Evolutionary conservation across 1,284 basidiomycete genomes (phyloP).

Genomic region (Ustilago cynodontis): DNA sequence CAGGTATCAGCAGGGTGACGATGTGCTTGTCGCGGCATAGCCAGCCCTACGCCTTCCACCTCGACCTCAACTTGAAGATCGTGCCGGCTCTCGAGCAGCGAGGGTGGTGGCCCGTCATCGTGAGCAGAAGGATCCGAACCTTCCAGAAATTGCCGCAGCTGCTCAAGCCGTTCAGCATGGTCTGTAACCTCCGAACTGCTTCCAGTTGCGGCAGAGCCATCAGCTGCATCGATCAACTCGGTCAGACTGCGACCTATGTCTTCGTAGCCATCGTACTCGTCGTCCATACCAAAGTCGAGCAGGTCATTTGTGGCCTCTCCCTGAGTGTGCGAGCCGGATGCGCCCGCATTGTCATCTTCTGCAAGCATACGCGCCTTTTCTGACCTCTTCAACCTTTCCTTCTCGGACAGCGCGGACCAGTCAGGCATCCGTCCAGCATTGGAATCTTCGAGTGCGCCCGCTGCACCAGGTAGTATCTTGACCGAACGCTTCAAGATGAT

Average conservation of each 20-base stretch:
- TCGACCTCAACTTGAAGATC: constrained; percentile 63
- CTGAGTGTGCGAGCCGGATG: constrained; percentile 22
- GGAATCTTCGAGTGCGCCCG: constrained; percentile 38
- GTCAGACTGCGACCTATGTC: constrained; percentile 50
- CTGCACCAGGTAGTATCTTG: constrained; percentile 62
- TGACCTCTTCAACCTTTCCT: constrained; percentile 36
- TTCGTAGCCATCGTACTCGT: constrained; percentile 64
- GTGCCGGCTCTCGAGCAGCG: constrained; percentile 54
- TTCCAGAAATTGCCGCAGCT: constrained; percentile 45
- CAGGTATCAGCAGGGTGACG: constrained; percentile 42
- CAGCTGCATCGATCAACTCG: constrained; percentile 34
- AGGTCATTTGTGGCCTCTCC: constrained; percentile 6
- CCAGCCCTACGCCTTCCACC: constrained; percentile 63
- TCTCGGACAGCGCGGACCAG: constrained; percentile 18
- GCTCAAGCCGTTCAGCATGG: constrained; percentile 45
- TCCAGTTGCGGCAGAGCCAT: constrained; percentile 15
- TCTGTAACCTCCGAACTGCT: constrained; percentile 21
- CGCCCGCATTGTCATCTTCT: constrained; percentile 8
- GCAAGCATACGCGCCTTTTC: constrained; percentile 43
- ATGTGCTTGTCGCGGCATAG: constrained; percentile 41
- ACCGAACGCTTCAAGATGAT: constrained; percentile 51
- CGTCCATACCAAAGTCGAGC: constrained; percentile 50
- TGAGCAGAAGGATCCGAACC: constrained; percentile 30
- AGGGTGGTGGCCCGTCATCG: constrained; percentile 52
- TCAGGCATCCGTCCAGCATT: not conserved